phyloP scores from a whole-genome alignment of 2,329 filamentous ascomycete genomes.

The Aschersonia sp. region DNA sequence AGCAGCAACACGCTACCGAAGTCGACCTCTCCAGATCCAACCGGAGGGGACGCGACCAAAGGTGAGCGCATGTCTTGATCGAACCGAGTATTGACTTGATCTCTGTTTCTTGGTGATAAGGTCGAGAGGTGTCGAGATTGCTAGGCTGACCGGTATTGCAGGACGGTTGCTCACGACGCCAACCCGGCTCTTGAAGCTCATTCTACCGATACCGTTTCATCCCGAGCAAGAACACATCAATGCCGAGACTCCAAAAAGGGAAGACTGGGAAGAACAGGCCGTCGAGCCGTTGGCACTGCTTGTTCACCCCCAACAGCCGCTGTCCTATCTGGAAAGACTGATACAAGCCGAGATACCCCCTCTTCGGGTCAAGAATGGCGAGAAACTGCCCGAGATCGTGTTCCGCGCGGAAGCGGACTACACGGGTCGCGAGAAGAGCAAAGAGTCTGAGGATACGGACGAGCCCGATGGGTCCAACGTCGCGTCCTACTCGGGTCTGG shows the following conservation, averaged over 20 bases:
- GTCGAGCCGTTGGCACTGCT: conserved; percentile 78
- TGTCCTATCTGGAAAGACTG: conserved; percentile 78
- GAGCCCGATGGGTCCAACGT: conserved; percentile 29
- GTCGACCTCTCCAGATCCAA: conserved; percentile 12
- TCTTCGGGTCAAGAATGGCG: conserved; percentile 47
- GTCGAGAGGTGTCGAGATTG: background rate
- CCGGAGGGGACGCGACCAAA: conserved; percentile 13
- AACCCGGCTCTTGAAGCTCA: conserved; percentile 65
- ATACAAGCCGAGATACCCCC: conserved; percentile 78
- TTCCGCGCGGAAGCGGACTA: conserved; percentile 69
- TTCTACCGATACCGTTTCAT: conserved; percentile 51
- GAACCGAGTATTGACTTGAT: too few species aligned
- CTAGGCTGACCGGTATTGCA: conserved; percentile 7
- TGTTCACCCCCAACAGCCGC: conserved; percentile 77
- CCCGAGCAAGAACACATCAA: conserved; percentile 24
- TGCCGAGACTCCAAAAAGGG: conserved; percentile 21
- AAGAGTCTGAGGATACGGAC: conserved; percentile 5
- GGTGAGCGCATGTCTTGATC: too few species aligned
- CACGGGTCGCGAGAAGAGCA: conserved; percentile 23
- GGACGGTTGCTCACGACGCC: conserved; percentile 72
- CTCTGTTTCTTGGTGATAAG: too few species aligned
- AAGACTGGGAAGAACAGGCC: conserved; percentile 14
- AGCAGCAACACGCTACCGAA: conserved; percentile 30
- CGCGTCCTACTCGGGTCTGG: conserved; percentile 57
- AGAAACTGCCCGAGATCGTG: conserved; percentile 58